phyloP scores from a whole-genome alignment of 257 asterid genomes.

The Solanum sejunctum region DNA sequence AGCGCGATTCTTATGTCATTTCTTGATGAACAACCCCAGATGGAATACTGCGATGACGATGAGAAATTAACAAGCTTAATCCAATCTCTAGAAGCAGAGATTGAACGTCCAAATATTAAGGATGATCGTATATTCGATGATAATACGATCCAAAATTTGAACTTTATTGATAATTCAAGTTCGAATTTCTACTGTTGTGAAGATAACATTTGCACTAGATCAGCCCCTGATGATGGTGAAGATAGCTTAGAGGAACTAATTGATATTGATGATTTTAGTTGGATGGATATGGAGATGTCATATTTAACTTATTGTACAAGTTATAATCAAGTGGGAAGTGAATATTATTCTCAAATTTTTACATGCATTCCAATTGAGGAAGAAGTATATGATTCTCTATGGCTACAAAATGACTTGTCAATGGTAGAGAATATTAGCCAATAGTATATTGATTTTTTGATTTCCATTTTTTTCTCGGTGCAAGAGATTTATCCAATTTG shows the following conservation, averaged over 20 bases:
- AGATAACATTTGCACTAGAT: background rate
- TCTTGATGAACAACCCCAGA: background rate
- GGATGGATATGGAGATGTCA: conserved; percentile 4
- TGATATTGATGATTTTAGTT: conserved; percentile 6
- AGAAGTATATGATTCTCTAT: background rate
- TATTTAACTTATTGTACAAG: background rate
- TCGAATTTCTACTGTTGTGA: background rate
- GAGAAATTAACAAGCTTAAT: conserved; percentile 7
- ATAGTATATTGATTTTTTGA: background rate
- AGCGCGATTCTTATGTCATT: conserved; percentile 5
- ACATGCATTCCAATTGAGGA: background rate
- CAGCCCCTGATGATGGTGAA: background rate
- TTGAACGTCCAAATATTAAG: background rate
- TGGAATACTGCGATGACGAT: background rate
- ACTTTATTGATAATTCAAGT: too few relatives aligned
- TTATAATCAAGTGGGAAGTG: too few relatives aligned
- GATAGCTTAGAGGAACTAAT: background rate
- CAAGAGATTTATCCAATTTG: background rate
- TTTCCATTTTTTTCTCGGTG: background rate
- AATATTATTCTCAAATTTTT: too few relatives aligned
- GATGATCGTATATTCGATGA: background rate
- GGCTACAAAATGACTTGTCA: conserved; percentile 7
- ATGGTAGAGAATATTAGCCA: background rate
- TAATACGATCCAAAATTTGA: background rate
- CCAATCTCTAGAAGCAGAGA: conserved; percentile 10